Conservation (phyloP, 306 rosid species). For the Cyclanthera cordifolia region DNA sequence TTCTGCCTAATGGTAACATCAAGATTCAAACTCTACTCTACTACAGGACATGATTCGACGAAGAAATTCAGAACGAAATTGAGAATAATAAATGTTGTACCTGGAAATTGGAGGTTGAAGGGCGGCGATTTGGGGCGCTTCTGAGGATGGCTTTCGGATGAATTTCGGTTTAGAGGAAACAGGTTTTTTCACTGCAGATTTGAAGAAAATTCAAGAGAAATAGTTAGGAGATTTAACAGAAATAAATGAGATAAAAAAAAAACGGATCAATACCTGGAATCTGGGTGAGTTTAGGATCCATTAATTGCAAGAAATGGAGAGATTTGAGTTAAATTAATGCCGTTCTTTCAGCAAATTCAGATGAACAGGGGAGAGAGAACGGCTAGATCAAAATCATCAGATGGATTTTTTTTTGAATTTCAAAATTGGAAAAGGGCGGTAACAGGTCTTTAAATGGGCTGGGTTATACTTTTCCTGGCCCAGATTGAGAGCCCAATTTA, state of each 20-base stretch:
- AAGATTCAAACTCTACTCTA: neutral
- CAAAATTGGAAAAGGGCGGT: conserved; percentile 8
- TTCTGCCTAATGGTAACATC: conserved; percentile 8
- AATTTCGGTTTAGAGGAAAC: conserved; percentile 6
- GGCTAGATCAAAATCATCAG: neutral
- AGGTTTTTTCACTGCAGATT: neutral
- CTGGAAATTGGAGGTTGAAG: conserved; percentile 12
- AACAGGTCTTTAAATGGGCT: neutral
- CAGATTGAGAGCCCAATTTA: neutral
- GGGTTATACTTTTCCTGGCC: neutral
- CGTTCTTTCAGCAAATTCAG: neutral
- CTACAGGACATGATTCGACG: neutral
- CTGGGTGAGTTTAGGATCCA: conserved; percentile 8
- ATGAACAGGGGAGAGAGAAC: neutral
- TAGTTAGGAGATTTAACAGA: neutral
- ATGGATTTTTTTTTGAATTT: neutral
- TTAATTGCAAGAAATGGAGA: neutral
- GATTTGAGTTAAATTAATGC: neutral
- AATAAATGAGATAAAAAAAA: neutral
- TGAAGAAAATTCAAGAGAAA: conserved; percentile 5
- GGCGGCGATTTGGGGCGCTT: neutral
- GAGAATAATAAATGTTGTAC: neutral
- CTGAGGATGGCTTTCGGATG: neutral
- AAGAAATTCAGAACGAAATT: neutral
- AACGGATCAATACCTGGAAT: conserved; percentile 5